A percentile compares a stretch with the other conserved stretches of the same genome.
These are phyloP conservation scores for Colletotrichum acutatum DNA, from an alignment of 2,329 filamentous ascomycete genomes.

Conservation along the genomic window DNA sequence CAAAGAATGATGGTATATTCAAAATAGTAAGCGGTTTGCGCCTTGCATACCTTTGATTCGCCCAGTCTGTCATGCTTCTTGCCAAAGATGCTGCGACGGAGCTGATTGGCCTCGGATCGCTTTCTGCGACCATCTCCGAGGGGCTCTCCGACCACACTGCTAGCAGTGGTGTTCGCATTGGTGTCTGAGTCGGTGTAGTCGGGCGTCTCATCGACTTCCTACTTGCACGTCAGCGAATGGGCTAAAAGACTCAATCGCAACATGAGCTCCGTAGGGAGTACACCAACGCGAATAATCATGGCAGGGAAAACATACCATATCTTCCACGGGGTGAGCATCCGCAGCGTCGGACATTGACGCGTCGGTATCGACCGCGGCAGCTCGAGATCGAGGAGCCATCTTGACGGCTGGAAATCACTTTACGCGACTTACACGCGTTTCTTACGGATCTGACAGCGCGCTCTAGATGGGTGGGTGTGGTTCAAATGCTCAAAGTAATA, in stretches of 20 bases:
- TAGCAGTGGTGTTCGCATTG: constrained; percentile 78
- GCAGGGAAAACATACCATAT: constrained; percentile 56
- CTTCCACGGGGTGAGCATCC: constrained; percentile 56
- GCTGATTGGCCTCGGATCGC: constrained; percentile 86
- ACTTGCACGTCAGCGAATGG: constrained; percentile 14
- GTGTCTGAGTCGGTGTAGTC: constrained; percentile 76
- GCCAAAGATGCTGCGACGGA: constrained; percentile 91
- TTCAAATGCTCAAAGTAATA: constrained; percentile 23
- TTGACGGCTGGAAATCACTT: constrained; percentile 53
- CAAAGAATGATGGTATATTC: neutral
- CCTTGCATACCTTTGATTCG: constrained; percentile 81
- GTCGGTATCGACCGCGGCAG: constrained; percentile 66
- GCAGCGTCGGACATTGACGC: constrained; percentile 72
- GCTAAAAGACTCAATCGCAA: neutral
- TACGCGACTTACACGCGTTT: constrained; percentile 69
- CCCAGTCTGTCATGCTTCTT: constrained; percentile 94
- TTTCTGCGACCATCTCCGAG: constrained; percentile 82
- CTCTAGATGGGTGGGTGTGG: constrained; percentile 10
- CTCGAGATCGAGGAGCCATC: constrained; percentile 67
- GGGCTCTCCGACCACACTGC: constrained; percentile 84
- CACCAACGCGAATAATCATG: neutral
- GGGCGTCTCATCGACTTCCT: constrained; percentile 74
- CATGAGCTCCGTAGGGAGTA: neutral
- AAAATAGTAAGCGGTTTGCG: neutral
- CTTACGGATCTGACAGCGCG: constrained; percentile 3